phyloP scores from a whole-genome alignment of 106 monocot genomes.

The Platanthera zijinensis region DNA sequence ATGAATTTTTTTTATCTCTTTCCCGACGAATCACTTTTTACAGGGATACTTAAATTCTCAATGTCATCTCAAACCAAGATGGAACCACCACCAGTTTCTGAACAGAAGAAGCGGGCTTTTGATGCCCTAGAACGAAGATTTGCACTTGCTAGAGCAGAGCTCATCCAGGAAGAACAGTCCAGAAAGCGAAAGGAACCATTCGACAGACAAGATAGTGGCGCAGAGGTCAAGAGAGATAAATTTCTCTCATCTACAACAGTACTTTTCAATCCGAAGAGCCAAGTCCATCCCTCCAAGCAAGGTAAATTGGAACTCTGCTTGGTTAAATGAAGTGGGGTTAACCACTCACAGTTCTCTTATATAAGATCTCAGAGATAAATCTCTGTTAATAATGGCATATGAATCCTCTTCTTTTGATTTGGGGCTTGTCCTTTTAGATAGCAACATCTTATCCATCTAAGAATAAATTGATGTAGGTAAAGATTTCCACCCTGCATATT shows the following conservation, averaged over 20 bases:
- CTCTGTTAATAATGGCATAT: neutral
- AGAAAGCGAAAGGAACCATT: neutral
- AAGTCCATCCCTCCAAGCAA: neutral
- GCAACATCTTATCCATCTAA: neutral
- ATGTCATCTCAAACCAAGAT: neutral
- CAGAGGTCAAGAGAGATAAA: neutral
- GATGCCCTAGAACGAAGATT: slow-evolving; percentile 19
- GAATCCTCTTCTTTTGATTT: neutral
- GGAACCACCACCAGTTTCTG: neutral
- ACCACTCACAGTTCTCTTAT: neutral
- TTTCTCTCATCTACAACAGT: neutral
- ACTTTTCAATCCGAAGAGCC: neutral
- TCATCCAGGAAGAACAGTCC: slow-evolving; percentile 1
- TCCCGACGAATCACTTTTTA: no score
- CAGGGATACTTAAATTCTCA: neutral
- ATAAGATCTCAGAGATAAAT: neutral
- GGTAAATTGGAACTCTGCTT: slow-evolving; percentile 5
- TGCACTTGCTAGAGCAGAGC: slow-evolving; percentile 13
- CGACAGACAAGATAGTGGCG: neutral
- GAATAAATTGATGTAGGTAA: neutral
- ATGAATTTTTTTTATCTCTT: no score
- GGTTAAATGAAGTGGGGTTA: neutral
- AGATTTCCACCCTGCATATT: slow-evolving; percentile 27
- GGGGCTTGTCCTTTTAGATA: neutral
- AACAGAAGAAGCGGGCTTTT: slow-evolving; percentile 13